Percentiles rank a stretch among this genome's conserved stretches.
These are phyloP conservation scores for Monosporozyma aquatica DNA, from an alignment of 805 yeast species.

Conservation along the genomic window DNA sequence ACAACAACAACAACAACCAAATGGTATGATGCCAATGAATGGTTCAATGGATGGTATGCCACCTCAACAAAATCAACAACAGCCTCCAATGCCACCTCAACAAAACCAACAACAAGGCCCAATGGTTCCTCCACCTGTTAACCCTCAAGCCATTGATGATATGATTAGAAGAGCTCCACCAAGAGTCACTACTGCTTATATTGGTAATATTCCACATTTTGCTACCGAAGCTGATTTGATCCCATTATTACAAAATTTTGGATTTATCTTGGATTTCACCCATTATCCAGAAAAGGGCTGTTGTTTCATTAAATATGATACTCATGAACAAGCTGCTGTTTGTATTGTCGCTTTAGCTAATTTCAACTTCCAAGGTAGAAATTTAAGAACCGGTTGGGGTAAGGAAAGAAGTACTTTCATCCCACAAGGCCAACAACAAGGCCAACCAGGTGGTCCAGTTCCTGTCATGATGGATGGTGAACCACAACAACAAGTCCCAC, in stretches of 20 bases:
- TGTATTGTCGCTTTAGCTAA: constrained; percentile 75
- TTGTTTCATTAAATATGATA: constrained; percentile 80
- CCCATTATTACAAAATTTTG: constrained; percentile 69
- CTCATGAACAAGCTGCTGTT: constrained; percentile 82
- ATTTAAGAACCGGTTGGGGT: constrained; percentile 83
- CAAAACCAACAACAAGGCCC: constrained; percentile 15
- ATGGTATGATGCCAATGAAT: constrained; percentile 11
- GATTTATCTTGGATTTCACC: constrained; percentile 72
- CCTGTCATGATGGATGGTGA: constrained; percentile 6
- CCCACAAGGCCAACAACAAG: constrained; percentile 15
- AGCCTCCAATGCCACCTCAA: constrained; percentile 1
- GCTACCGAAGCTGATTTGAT: constrained; percentile 65
- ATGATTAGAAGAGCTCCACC: constrained; percentile 71
- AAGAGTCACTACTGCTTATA: constrained; percentile 62
- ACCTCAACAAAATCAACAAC: constrained; percentile 12
- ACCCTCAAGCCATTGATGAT: constrained; percentile 55
- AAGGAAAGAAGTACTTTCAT: constrained; percentile 40
- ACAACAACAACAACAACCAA: constrained; percentile 10
- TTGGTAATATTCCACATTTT: constrained; percentile 76
- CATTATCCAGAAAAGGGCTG: constrained; percentile 74
- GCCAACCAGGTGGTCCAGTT: constrained; percentile 13
- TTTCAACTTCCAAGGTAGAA: constrained; percentile 63
- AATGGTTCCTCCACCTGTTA: constrained; percentile 27
- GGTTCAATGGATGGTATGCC: constrained; percentile 18
- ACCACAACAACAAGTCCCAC: constrained; percentile 5